A percentile compares a stretch with the other conserved stretches of the same genome.
These are phyloP conservation scores for Epithemia pelagica DNA, from an alignment of 108 stramenopile genomes.

Conservation along the genomic window DNA sequence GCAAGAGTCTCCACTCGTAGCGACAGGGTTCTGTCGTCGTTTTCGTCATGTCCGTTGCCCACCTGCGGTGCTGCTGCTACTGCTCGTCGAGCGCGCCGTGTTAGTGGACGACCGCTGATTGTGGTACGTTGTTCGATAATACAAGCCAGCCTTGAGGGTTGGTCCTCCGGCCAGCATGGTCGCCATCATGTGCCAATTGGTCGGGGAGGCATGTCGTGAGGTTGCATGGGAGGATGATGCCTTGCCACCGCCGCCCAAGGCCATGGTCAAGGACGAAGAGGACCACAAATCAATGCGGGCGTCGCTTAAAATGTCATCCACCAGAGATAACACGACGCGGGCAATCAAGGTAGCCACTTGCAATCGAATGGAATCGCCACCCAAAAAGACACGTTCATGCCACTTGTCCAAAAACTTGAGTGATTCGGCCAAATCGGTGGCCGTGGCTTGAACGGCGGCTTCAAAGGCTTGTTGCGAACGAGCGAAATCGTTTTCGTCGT, in stretches of 20 bases:
- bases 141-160: not conserved
- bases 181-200: not conserved
- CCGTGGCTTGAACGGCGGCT: slow-evolving; percentile 77
- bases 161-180: not conserved
- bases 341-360: slow-evolving; percentile 86
- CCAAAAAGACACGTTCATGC: slow-evolving; percentile 68
- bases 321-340: slow-evolving; percentile 71
- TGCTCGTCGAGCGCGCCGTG: too few species aligned
- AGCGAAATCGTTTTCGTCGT: not conserved
- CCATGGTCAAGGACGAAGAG: slow-evolving; percentile 8
- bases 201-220: not conserved
- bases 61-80: too few species aligned
- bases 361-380: slow-evolving; percentile 66
- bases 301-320: slow-evolving; percentile 76
- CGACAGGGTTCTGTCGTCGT: too few species aligned
- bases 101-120: too few species aligned
- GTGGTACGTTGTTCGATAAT: too few species aligned
- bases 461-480: slow-evolving; percentile 61
- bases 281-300: slow-evolving; percentile 84
- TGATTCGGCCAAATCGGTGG: slow-evolving; percentile 59
- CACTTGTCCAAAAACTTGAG: slow-evolving; percentile 80
- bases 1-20: too few species aligned
- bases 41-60: too few species aligned
- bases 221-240: too few species aligned
- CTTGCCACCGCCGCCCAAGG: too few species aligned